These are phyloP conservation scores for Botrytis sinoallii DNA, from an alignment of 2,329 filamentous ascomycete species.

Conservation along the genomic window DNA sequence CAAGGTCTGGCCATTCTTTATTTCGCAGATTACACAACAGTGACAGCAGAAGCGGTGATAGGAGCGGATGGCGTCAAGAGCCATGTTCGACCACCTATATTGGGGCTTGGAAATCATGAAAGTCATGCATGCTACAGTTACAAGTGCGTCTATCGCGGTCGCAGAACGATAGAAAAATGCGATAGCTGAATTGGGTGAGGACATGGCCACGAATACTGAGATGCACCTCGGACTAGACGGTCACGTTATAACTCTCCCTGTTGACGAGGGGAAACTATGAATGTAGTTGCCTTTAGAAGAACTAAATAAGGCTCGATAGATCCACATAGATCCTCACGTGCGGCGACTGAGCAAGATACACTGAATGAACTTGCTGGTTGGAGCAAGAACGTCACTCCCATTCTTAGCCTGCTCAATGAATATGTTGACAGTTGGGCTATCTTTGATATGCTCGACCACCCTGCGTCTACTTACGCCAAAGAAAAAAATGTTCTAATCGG, in stretches of 20 bases:
- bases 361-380: slow-evolving; percentile 38
- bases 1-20: not conserved
- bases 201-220: slow-evolving; percentile 48
- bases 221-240: slow-evolving; percentile 49
- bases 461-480: slow-evolving; percentile 37
- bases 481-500: slow-evolving; percentile 49
- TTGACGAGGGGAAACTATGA: slow-evolving; percentile 51
- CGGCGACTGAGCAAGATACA: slow-evolving; percentile 39
- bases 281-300: slow-evolving; percentile 41
- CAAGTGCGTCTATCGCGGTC: slow-evolving; percentile 59
- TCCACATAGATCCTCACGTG: slow-evolving; percentile 39
- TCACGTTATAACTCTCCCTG: slow-evolving; percentile 60
- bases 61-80: slow-evolving; percentile 48
- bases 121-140: slow-evolving; percentile 46
- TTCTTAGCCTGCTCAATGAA: slow-evolving; percentile 24
- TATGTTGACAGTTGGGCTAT: slow-evolving; percentile 47
- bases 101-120: slow-evolving; percentile 41
- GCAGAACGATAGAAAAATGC: slow-evolving; percentile 58
- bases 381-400: slow-evolving; percentile 28
- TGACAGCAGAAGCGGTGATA: too few species aligned
- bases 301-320: slow-evolving; percentile 37
- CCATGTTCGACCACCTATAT: slow-evolving; percentile 48
- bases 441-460: slow-evolving; percentile 42
- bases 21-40: slow-evolving; percentile 45
- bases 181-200: slow-evolving; percentile 45